Conservation (phyloP, 2,329 filamentous ascomycete species). For the Myotisia sp. region DNA sequence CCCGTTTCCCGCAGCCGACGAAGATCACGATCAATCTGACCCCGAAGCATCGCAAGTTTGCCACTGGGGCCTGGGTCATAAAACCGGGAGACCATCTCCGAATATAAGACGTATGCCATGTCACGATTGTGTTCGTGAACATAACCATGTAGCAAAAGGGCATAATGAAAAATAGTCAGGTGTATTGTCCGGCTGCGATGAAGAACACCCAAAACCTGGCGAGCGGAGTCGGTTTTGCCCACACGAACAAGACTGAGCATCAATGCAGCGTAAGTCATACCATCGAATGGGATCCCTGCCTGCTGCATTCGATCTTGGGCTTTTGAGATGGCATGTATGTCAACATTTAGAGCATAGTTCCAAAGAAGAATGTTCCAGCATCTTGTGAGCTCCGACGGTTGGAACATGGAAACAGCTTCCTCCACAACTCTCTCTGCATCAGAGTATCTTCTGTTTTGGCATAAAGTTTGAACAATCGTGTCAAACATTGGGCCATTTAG, state of each 20-base stretch:
- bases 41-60: constrained; percentile 24
- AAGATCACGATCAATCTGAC: constrained; percentile 23
- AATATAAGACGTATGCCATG: constrained; percentile 38
- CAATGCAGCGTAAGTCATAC: constrained; percentile 46
- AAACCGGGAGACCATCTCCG: constrained; percentile 27
- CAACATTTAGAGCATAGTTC: constrained; percentile 51
- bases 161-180: constrained; percentile 32
- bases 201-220: constrained; percentile 34
- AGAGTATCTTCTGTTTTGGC: constrained; percentile 39
- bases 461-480: constrained; percentile 54
- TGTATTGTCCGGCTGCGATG: constrained; percentile 26
- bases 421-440: constrained; percentile 48
- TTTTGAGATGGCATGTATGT: constrained; percentile 40
- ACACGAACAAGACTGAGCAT: constrained; percentile 44
- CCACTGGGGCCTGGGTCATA: constrained; percentile 21
- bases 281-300: constrained; percentile 38
- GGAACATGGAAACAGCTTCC: constrained; percentile 38
- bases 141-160: constrained; percentile 37
- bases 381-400: constrained; percentile 41
- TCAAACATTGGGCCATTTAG: constrained; percentile 47
- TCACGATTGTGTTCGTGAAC: constrained; percentile 33
- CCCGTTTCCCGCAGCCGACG: constrained; percentile 12
- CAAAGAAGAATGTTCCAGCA: constrained; percentile 70
- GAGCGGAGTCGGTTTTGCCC: constrained; percentile 42
- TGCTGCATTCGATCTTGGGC: constrained; percentile 43